Conservation (phyloP, 148 eudicot species). For the Limonium bicolor region DNA sequence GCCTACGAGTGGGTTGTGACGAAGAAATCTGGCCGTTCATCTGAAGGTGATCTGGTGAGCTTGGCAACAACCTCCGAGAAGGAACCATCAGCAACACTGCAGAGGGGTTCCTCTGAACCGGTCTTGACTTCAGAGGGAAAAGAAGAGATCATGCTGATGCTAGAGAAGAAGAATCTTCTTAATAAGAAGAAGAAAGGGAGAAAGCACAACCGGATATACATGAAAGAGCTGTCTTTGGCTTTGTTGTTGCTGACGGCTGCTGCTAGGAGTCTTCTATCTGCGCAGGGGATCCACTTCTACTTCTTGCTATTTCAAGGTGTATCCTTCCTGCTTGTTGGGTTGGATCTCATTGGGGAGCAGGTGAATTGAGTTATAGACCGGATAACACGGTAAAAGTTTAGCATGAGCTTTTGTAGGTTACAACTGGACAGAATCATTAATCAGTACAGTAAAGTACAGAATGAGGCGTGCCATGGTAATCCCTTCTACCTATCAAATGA, state of each 20-base stretch:
- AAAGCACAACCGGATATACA: slow-evolving; percentile 75
- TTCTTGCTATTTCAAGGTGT: slow-evolving; percentile 94
- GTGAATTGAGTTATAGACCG: slow-evolving; percentile 43
- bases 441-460: slow-evolving; percentile 3
- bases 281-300: slow-evolving; percentile 97
- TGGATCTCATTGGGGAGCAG: slow-evolving; percentile 93
- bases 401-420: slow-evolving; percentile 2
- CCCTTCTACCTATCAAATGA: too few species aligned
- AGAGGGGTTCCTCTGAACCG: slow-evolving; percentile 43
- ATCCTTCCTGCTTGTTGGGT: slow-evolving; percentile 82
- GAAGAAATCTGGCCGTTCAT: slow-evolving; percentile 95
- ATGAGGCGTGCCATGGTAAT: slow-evolving; percentile 3
- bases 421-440: slow-evolving; percentile 12
- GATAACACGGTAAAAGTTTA: slow-evolving; percentile 3
- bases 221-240: slow-evolving; percentile 73
- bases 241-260: slow-evolving; percentile 76
- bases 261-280: slow-evolving; percentile 76
- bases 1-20: slow-evolving; percentile 98
- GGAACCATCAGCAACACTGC: slow-evolving; percentile 22
- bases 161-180: too few species aligned
- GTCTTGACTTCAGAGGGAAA: slow-evolving; percentile 32
- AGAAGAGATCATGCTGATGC: too few species aligned
- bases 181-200: slow-evolving; percentile 49
- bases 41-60: slow-evolving; percentile 67
- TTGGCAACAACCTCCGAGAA: slow-evolving; percentile 43